Conservation (phyloP, 2,329 filamentous ascomycete species). For the Alternaria solani region DNA sequence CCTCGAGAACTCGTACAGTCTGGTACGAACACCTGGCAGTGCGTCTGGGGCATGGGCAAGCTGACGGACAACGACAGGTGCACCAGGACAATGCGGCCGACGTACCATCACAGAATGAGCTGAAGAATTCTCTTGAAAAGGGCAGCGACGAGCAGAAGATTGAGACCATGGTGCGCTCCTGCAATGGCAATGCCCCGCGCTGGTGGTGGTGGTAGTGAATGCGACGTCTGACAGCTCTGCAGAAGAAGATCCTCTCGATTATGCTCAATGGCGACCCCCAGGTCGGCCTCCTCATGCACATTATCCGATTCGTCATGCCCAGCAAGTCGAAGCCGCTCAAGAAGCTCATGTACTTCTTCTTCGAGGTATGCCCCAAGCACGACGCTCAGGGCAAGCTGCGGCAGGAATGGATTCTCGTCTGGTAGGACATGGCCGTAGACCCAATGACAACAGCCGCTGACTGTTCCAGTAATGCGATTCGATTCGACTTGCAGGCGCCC, state of each 20-base stretch:
- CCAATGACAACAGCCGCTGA: constrained; percentile 28
- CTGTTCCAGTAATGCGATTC: constrained; percentile 83
- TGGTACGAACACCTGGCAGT: constrained; percentile 61
- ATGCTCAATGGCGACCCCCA: constrained; percentile 99
- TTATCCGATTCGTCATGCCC: constrained; percentile 99
- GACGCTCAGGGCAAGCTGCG: constrained; percentile 93
- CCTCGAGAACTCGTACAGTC: constrained; percentile 91
- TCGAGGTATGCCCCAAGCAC: constrained; percentile 97
- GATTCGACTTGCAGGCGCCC: constrained; percentile 94
- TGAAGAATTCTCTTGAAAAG: constrained; percentile 93
- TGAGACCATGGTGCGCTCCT: constrained; percentile 67
- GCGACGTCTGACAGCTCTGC: constrained; percentile 33
- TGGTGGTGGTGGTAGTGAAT: constrained; percentile 71
- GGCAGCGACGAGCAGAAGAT: constrained; percentile 91
- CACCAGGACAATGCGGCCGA: constrained; percentile 97
- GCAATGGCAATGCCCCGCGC: constrained; percentile 35
- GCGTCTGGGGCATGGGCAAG: constrained; percentile 28
- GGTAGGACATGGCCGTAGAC: constrained; percentile 62
- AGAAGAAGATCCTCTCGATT: constrained; percentile 88
- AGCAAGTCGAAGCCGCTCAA: constrained; percentile 96
- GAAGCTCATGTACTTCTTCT: constrained; percentile 99
- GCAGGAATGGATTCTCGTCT: constrained; percentile 99
- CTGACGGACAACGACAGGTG: constrained; percentile 57
- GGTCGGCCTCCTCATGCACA: constrained; percentile 97
- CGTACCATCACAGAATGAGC: constrained; percentile 86